phyloP scores from a whole-genome alignment of 106 monocot species.

The Apostasia ramifera region DNA sequence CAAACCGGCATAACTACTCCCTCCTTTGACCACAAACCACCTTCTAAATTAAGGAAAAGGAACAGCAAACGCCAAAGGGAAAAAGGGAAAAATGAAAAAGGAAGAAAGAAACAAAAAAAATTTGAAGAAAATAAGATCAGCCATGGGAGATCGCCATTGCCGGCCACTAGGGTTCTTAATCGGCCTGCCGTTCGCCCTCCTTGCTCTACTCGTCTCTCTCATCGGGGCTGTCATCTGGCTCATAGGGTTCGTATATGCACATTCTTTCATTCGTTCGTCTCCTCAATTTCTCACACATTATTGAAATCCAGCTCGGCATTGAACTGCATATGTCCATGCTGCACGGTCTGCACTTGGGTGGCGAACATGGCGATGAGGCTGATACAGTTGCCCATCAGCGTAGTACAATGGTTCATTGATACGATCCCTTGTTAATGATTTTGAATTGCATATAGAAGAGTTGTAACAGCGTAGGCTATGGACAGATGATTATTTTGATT shows the following conservation, averaged over 20 bases:
- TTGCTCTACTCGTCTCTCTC: not conserved
- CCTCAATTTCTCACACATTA: not conserved
- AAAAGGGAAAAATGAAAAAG: not conserved
- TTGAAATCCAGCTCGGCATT: not conserved
- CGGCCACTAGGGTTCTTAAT: constrained; percentile 1
- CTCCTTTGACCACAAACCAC: too few relatives aligned
- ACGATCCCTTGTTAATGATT: not conserved
- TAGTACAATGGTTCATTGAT: not conserved
- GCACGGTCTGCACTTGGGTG: not conserved
- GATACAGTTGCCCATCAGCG: not conserved
- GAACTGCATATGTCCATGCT: not conserved
- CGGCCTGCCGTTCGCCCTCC: constrained; percentile 6
- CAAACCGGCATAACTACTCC: too few relatives aligned
- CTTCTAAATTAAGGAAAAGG: too few relatives aligned
- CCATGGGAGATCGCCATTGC: not conserved
- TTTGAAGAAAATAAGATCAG: too few relatives aligned
- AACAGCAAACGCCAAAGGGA: too few relatives aligned
- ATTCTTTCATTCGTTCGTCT: not conserved
- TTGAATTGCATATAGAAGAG: too few relatives aligned
- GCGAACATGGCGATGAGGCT: not conserved
- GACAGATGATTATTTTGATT: too few relatives aligned
- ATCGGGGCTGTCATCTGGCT: constrained; percentile 2
- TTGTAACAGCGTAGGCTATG: too few relatives aligned
- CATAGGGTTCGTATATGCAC: not conserved
- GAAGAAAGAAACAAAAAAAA: not conserved